These are phyloP conservation scores for Fusarium sp. DNA, from an alignment of 2,329 filamentous ascomycete species.

Conservation along the genomic window DNA sequence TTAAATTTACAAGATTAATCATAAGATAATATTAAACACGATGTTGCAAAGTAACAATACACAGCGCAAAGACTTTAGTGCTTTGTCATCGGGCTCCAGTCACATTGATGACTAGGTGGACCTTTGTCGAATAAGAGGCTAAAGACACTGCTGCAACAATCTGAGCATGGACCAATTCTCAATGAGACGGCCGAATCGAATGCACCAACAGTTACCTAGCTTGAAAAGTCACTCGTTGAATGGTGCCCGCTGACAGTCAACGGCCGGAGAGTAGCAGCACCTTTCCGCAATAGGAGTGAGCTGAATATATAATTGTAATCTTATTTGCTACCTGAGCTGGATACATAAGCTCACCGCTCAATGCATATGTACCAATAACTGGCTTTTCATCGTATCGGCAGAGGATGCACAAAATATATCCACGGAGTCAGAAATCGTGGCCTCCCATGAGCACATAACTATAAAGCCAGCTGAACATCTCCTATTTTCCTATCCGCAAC, in stretches of 20 bases:
- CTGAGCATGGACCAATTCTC: neutral
- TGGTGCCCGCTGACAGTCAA: neutral
- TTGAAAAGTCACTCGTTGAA: rapidly evolving
- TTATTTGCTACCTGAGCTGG: rapidly evolving
- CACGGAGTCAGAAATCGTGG: rapidly evolving
- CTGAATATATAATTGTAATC: no score
- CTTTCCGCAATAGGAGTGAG: neutral
- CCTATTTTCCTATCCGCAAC: rapidly evolving
- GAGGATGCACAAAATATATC: rapidly evolving
- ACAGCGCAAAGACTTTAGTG: neutral
- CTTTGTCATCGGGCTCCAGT: slow-evolving; percentile 1
- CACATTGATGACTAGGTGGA: neutral
- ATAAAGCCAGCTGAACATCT: rapidly evolving
- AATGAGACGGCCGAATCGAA: neutral
- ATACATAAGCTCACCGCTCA: no score
- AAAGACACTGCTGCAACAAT: neutral
- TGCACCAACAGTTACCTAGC: neutral
- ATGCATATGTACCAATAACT: no score
- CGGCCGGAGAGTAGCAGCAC: neutral
- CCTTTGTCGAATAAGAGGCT: neutral
- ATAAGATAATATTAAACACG: no score
- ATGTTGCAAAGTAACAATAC: neutral
- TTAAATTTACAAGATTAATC: no score
- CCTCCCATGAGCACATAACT: rapidly evolving
- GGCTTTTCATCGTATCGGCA: no score